Percentiles rank a stretch among this genome's conserved stretches.
Conservation (phyloP, 2,329 filamentous ascomycete genomes). For the Fusarium drepaniforme region DNA sequence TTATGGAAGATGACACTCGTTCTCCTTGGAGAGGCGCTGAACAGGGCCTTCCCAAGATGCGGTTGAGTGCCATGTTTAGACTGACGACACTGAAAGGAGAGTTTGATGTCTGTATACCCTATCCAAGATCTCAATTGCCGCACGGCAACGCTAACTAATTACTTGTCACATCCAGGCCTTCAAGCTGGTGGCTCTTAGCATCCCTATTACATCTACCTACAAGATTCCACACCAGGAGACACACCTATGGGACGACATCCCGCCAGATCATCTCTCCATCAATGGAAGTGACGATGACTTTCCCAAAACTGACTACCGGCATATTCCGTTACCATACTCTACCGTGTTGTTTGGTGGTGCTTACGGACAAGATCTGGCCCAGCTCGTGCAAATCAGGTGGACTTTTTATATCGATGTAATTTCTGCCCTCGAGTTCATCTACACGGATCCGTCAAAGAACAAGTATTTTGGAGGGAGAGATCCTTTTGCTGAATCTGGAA, state of each 20-base stretch:
- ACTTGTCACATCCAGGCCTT: neutral
- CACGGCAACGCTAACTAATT: neutral
- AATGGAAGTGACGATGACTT: slow-evolving; percentile 6
- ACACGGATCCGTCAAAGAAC: slow-evolving; percentile 7
- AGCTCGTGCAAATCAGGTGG: slow-evolving; percentile 16
- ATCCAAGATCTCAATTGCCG: too few relatives aligned
- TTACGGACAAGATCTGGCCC: slow-evolving; percentile 1
- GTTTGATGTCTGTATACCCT: slow-evolving; percentile 11
- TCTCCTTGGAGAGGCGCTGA: slow-evolving; percentile 14
- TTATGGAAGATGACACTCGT: neutral
- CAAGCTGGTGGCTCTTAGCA: neutral
- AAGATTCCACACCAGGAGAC: neutral
- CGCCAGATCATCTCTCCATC: neutral
- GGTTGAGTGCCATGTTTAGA: neutral
- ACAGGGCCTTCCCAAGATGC: slow-evolving; percentile 1
- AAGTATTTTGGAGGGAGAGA: neutral
- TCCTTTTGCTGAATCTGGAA: neutral
- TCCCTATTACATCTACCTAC: neutral
- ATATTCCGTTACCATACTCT: neutral
- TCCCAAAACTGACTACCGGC: neutral
- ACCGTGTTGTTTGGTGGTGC: slow-evolving; percentile 10
- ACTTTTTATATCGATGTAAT: neutral
- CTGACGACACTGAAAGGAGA: neutral
- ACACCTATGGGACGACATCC: slow-evolving; percentile 12
- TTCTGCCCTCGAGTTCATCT: slow-evolving; percentile 2